Percentiles rank a stretch among this genome's conserved stretches.
These are phyloP conservation scores for Fraxinus paxiana DNA, from an alignment of 305 asterid genomes.

Conservation along the genomic window DNA sequence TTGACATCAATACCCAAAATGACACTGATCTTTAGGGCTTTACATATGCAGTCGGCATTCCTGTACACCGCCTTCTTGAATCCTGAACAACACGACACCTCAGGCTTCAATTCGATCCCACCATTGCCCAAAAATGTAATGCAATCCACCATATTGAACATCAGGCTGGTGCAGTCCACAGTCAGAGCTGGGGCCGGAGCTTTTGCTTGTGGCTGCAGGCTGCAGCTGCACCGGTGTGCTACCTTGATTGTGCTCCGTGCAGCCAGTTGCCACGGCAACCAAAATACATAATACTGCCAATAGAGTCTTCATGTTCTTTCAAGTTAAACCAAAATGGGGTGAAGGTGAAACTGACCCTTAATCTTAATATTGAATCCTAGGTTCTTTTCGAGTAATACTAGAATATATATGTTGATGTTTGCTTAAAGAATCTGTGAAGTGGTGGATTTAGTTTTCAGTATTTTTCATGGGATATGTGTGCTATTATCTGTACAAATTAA, in stretches of 20 bases:
- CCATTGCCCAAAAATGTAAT: constrained; percentile 14
- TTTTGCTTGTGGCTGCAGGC: background rate
- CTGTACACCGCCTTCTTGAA: background rate
- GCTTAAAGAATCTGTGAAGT: background rate
- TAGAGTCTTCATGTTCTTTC: background rate
- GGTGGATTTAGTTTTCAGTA: background rate
- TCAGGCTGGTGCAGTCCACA: constrained; percentile 10
- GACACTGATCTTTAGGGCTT: background rate
- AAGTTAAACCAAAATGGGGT: background rate
- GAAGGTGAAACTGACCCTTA: too few relatives aligned
- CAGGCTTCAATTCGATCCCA: constrained; percentile 18
- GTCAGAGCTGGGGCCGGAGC: background rate
- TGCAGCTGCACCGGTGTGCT: background rate
- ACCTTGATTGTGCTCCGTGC: background rate
- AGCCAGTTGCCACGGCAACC: background rate
- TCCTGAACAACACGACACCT: constrained; percentile 24
- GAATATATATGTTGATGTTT: background rate
- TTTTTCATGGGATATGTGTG: background rate
- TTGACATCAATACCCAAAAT: constrained; percentile 22
- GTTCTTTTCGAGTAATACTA: background rate
- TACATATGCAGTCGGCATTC: background rate
- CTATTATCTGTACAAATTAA: background rate
- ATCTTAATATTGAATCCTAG: background rate
- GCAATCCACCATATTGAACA: constrained; percentile 25
- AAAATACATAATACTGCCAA: background rate